Conservation (phyloP, 257 asterid genomes). For the Solanum ossicruentum region DNA sequence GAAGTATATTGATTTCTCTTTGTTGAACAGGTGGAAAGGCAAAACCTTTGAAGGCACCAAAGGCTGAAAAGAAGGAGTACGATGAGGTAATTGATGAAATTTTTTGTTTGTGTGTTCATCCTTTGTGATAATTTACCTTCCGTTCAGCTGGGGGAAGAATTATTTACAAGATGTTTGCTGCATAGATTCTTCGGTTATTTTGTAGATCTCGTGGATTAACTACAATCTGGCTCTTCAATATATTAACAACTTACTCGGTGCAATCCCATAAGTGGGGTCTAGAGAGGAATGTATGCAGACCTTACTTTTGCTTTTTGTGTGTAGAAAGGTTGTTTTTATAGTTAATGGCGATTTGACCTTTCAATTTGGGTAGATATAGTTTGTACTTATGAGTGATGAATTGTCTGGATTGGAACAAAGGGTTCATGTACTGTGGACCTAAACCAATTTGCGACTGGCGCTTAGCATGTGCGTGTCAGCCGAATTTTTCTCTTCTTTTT, state of each 20-base stretch:
- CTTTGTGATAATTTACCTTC: not conserved
- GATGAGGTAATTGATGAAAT: not conserved
- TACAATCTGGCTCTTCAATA: not conserved
- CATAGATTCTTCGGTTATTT: not conserved
- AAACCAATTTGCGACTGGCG: not conserved
- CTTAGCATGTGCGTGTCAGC: not conserved
- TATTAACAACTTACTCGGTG: not conserved
- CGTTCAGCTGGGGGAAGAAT: not conserved
- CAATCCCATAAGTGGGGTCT: not conserved
- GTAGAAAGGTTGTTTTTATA: not conserved
- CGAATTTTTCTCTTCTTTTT: not conserved
- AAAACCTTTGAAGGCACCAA: slow-evolving; percentile 1
- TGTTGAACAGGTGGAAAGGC: not conserved
- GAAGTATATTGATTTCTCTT: not conserved
- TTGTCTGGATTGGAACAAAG: not conserved
- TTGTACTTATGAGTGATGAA: not conserved
- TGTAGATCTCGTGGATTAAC: not conserved
- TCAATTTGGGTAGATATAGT: not conserved
- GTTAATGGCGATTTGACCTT: not conserved
- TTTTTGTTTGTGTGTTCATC: not conserved
- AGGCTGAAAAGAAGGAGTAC: not conserved
- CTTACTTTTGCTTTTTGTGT: not conserved
- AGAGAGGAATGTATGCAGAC: not conserved
- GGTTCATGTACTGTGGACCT: not conserved
- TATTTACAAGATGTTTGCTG: not conserved